Base-by-base conservation (phyloP, 176 grass and related monocot species). In the Carex kokanica region DNA sequence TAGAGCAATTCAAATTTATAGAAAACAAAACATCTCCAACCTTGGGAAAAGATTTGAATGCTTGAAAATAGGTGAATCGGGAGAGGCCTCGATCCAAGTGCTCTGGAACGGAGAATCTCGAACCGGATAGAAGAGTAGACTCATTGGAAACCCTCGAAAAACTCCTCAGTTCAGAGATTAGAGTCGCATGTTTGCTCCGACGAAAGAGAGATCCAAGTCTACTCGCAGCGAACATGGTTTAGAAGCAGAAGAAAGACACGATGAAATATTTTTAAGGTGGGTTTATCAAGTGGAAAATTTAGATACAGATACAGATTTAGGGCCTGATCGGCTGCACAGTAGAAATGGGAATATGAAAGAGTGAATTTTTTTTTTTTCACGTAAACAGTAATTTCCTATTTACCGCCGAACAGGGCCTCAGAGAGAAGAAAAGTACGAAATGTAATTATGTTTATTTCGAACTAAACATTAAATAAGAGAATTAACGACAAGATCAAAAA, bases 201-300 rank as follows among this genome's bases (percentile, higher is more conserved):
- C 95, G 92, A 29, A 98, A 82, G 31, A 98, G 90, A 74, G 89
- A 83, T 79, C 83, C 92, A 3, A 82, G 60, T 67, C 80, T 67
- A 51, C 56, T 80, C 55, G 20, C 16, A 40, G 49, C 73, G 49
- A 56, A 78, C 73, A 82, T 82, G 14, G 18, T 52, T 82, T 64
- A 24, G 18, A 21, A 34, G 60, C n/a, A 52, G 11, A 11, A 57
- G 34, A 78, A 27, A 64, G 61, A 5, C 8, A 14, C 23, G 2
- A 27, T 4, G 20, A 25, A 63, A 13, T 27, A 7, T n/a, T 38
- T 38, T 38, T 38, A 38, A 38, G 36, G 5, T 58, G 15, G 55
- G 17, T 58, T 58, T 16, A 58, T 58, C 9, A 49, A 11, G 2
- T 49, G 9, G 1, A 49, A 11, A 45, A 27, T 27, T 27, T 27